A percentile compares a stretch with the other conserved stretches of the same genome.
Conservation (phyloP, 164 flowering plant genomes). For the Aristolochia fimbriata region DNA sequence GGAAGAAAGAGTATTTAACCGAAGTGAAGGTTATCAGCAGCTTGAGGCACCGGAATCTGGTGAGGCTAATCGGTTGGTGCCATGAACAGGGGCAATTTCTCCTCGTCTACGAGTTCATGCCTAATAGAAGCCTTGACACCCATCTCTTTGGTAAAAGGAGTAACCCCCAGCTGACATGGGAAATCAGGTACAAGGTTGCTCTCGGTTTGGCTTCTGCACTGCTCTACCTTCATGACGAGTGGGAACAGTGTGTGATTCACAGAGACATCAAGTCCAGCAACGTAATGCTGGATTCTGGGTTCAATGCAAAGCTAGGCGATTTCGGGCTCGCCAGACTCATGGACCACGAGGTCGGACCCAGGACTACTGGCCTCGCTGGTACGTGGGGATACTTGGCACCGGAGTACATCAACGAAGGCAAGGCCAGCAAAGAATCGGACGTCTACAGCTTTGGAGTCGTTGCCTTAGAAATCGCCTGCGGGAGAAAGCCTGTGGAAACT, state of each 20-base stretch:
- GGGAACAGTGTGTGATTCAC: conserved; percentile 47
- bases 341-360: conserved; percentile 3
- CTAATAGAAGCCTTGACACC: conserved; percentile 47
- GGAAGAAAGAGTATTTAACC: conserved; percentile 43
- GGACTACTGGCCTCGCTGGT: conserved; percentile 31
- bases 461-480: conserved; percentile 34
- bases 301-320: conserved; percentile 9
- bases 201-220: conserved; percentile 11
- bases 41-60: conserved; percentile 52
- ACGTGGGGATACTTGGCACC: conserved; percentile 52
- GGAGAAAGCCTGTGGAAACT: conserved; percentile 19
- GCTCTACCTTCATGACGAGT: conserved; percentile 31
- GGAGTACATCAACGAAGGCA: conserved; percentile 24
- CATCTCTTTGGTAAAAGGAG: conserved; percentile 16
- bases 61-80: conserved; percentile 60
- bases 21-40: conserved; percentile 49
- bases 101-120: conserved; percentile 54
- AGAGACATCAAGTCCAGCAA: conserved; percentile 52
- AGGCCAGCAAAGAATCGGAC: conserved; percentile 40
- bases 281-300: conserved; percentile 29
- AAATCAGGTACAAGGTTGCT: conserved; percentile 1
- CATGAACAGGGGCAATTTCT: conserved; percentile 37
- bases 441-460: conserved; percentile 45
- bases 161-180: not conserved
- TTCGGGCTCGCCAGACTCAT: conserved; percentile 3